Percentiles rank a stretch among this genome's conserved stretches.
These are phyloP conservation scores for Waltergamsia citrina DNA, from an alignment of 2,329 filamentous ascomycete genomes.

Conservation along the genomic window DNA sequence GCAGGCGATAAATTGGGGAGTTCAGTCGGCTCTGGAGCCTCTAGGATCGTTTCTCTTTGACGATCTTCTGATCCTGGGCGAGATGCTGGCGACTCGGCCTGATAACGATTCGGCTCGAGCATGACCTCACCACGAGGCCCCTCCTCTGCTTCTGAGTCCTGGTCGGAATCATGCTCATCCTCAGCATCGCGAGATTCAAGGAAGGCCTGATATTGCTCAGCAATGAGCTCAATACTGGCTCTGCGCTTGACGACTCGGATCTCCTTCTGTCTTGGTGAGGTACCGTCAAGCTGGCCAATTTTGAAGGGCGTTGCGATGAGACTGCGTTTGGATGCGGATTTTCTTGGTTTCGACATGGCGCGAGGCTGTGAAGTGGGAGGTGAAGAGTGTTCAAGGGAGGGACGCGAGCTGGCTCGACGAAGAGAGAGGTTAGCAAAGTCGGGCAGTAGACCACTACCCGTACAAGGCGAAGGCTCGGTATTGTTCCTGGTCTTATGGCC, in stretches of 20 bases:
- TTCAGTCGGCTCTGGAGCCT: neutral
- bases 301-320: slow-evolving; percentile 36
- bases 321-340: slow-evolving; percentile 8
- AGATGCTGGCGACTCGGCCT: neutral
- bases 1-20: slow-evolving; percentile 2
- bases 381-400: slow-evolving; percentile 6
- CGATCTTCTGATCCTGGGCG: neutral
- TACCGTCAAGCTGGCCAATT: slow-evolving; percentile 32
- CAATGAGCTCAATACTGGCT: slow-evolving; percentile 31
- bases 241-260: slow-evolving; percentile 13
- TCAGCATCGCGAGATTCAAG: slow-evolving; percentile 16
- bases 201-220: slow-evolving; percentile 34
- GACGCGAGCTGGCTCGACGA: slow-evolving; percentile 2
- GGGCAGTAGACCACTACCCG: neutral
- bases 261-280: slow-evolving; percentile 2
- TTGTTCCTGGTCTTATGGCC: neutral
- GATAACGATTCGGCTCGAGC: neutral
- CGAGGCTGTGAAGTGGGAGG: neutral
- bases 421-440: neutral
- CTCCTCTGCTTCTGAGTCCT: neutral
- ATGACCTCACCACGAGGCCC: neutral
- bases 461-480: neutral
- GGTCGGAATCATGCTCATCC: neutral
- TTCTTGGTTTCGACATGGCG: slow-evolving; percentile 1
- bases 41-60: neutral